Base-by-base conservation (phyloP, 31 red algal genomes). In the Odonthalia washingtoniensis region DNA sequence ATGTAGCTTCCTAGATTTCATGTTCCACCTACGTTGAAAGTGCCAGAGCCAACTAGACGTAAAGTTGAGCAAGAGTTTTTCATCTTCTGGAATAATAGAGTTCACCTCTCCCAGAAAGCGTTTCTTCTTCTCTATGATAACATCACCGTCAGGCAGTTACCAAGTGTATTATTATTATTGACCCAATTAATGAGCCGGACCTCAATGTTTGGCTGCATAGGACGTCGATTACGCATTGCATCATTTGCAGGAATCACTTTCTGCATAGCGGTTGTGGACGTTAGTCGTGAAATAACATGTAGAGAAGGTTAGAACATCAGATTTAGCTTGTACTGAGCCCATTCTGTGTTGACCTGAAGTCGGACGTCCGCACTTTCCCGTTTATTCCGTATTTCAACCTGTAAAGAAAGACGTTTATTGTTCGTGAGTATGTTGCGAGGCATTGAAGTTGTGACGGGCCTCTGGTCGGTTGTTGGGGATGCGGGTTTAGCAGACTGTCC, bases 71-170 rank as follows among this genome's bases (percentile, higher is more conserved):
- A 21, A n/a, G 32, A 57, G 27, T 28, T 63, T 53, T 18, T 76
- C 38, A 32, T 16, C 16, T 14, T 39, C 72, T 24, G 45, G 45
- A 27, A 78, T 3, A 17, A 66, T 3, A 40, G 4, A 33, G 41
- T 87, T 78, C 2, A 85, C 68, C 27, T 72, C 82, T 4, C 27
- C 40, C 28, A 66, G 44, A 28, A 85, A 24, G n/a, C 65, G 0
- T 49, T 85, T 85, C 9, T 67, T 67, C 44, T 72, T 74, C 17
- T 65, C 82, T 0, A 38, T 46, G 6, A 85, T 74, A 26, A 85
- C 32, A 21, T 85, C 1, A 12, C 82, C 82, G 60, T 83, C 3
- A 83, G 27, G 34, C 31, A 70, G 0, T 0, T 0, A 27, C 33
- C 0, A 4, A 44, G 12, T 4, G 4, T 32, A 31, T 83, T 41